Conservation (phyloP, 768 basidiomycete genomes). For the Pluteus cervinus region DNA sequence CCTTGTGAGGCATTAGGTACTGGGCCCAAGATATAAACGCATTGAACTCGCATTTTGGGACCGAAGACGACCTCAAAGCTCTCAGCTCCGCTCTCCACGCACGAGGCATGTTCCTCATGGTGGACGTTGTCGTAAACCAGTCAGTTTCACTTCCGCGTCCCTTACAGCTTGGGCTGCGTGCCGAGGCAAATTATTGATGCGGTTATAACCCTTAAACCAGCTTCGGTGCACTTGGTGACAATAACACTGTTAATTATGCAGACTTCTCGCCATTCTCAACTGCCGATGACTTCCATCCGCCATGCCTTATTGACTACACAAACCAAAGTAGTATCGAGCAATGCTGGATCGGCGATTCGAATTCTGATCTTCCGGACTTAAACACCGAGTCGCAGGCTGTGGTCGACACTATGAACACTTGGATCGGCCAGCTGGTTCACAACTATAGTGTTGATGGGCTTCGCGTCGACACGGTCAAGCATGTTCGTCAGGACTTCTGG, state of each 20-base stretch:
- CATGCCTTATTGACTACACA: slow-evolving; percentile 59
- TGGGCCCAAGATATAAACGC: slow-evolving; percentile 49
- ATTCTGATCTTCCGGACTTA: slow-evolving; percentile 62
- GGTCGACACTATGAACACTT: slow-evolving; percentile 44
- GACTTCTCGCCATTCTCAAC: slow-evolving; percentile 21
- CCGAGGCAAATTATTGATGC: too few species aligned
- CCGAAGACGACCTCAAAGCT: slow-evolving; percentile 62
- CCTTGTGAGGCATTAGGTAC: slow-evolving; percentile 17
- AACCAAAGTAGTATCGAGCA: slow-evolving; percentile 53
- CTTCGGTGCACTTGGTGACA: slow-evolving; percentile 11
- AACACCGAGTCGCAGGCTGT: slow-evolving; percentile 62
- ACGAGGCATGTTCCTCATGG: slow-evolving; percentile 61
- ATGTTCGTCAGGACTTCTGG: slow-evolving; percentile 66
- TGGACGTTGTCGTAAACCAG: slow-evolving; percentile 75
- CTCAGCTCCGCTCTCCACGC: slow-evolving; percentile 61
- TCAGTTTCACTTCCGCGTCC: slow-evolving; percentile 37
- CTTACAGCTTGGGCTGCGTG: too few species aligned
- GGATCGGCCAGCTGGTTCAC: slow-evolving; percentile 53
- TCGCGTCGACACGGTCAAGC: slow-evolving; percentile 59
- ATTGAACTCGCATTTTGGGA: slow-evolving; percentile 70
- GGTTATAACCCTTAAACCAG: slow-evolving; percentile 5
- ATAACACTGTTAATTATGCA: slow-evolving; percentile 20
- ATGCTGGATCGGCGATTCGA: slow-evolving; percentile 71
- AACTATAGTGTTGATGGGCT: slow-evolving; percentile 63
- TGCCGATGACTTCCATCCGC: slow-evolving; percentile 45